Evolutionary conservation across 805 yeast genomes (phyloP).

Genomic region (Naumovozyma castellii): DNA sequence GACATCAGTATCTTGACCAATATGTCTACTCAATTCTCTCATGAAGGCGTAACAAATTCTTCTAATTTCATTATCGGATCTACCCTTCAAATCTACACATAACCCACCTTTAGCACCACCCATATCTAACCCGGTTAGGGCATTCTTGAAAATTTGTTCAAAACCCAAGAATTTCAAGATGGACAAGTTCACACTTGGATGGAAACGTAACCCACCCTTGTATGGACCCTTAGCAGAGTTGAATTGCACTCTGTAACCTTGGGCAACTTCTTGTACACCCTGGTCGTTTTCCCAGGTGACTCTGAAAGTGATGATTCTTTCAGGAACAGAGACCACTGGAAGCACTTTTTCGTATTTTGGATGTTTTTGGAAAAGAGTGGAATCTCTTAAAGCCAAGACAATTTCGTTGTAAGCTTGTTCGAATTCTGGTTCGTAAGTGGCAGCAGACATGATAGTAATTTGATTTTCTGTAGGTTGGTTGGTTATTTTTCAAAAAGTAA

Average conservation of each 20-base stretch:
- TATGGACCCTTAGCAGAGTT: conserved; percentile 97
- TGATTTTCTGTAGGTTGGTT: too few species aligned
- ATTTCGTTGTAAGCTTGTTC: conserved; percentile 97
- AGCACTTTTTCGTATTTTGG: conserved; percentile 86
- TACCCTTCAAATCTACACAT: conserved; percentile 95
- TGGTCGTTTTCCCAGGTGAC: conserved; percentile 96
- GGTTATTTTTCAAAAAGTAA: too few species aligned
- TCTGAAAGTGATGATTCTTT: conserved; percentile 93
- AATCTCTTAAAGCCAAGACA: conserved; percentile 77
- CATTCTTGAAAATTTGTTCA: conserved; percentile 97
- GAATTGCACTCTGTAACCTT: conserved; percentile 97
- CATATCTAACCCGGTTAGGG: conserved; percentile 92
- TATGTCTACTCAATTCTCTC: conserved; percentile 91
- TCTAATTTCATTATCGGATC: conserved; percentile 87
- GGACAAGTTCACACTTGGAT: conserved; percentile 91
- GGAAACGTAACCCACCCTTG: conserved; percentile 98
- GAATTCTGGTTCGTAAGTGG: conserved; percentile 77
- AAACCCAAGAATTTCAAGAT: conserved; percentile 93
- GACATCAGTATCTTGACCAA: conserved; percentile 94
- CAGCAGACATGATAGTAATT: conserved; percentile 1
- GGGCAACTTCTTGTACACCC: conserved; percentile 85
- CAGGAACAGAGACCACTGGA: conserved; percentile 88
- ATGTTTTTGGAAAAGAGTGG: conserved; percentile 77
- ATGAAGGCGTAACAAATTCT: conserved; percentile 93
- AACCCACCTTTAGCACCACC: conserved; percentile 99